Conservation (phyloP, 306 rosid species). For the Quercus rubra region DNA sequence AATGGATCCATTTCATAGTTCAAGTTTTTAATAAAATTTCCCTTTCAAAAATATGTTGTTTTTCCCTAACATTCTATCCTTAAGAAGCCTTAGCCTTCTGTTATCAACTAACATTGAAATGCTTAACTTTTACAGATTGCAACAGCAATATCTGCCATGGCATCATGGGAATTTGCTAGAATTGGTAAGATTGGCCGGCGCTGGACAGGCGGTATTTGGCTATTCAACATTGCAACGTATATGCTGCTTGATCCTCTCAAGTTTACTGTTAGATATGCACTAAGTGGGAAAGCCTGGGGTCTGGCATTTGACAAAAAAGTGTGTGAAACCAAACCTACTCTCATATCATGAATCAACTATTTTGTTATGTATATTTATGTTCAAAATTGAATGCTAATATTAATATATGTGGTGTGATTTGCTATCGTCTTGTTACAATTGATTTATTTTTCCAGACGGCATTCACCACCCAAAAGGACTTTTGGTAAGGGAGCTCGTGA, state of each 20-base stretch:
- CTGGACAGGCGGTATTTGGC: conserved; percentile 69
- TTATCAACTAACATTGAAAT: too few species aligned
- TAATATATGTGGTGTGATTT: too few species aligned
- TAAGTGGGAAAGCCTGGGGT: conserved; percentile 74
- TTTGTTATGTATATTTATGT: too few species aligned
- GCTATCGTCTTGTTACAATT: background rate
- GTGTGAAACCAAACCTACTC: conserved; percentile 18
- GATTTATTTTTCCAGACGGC: conserved; percentile 50
- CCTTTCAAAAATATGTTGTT: background rate
- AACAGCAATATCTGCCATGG: conserved; percentile 52
- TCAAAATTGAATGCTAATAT: too few species aligned
- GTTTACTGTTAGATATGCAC: conserved; percentile 60
- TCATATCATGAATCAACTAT: background rate
- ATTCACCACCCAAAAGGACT: conserved; percentile 59
- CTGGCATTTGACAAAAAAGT: conserved; percentile 60
- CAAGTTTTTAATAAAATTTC: too few species aligned
- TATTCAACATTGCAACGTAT: conserved; percentile 47
- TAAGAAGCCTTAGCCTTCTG: too few species aligned
- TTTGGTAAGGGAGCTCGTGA: conserved; percentile 72
- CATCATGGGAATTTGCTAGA: conserved; percentile 34
- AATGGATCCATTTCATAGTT: too few species aligned
- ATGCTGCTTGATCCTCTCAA: conserved; percentile 66
- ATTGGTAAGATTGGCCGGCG: conserved; percentile 56
- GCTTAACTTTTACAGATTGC: conserved; percentile 41
- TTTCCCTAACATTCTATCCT: background rate